Base-by-base conservation (phyloP, 768 basidiomycete species). In the Leucocoprinus sp. region DNA sequence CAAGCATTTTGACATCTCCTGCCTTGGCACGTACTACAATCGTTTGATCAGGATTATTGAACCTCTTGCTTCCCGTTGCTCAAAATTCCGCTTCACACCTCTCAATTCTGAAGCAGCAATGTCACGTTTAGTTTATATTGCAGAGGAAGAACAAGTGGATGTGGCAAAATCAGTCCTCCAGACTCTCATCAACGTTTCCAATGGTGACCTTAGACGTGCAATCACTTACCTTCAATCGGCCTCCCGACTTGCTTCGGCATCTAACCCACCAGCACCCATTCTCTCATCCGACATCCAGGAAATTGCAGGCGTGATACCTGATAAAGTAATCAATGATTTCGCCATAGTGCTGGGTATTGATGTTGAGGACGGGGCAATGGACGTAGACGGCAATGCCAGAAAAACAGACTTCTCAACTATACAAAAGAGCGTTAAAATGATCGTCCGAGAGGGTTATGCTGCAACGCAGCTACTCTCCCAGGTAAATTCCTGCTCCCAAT, bases 211-310 rank as follows among this genome's bases (percentile, higher is more conserved):
- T 43, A 83, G 96, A 41, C 90, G 96, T 43, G 86, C 95, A 18
- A 98, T 99, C 60, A 99, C 96, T 17, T 97, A 93, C 62, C 75
- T 99, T 21, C 96, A 99, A 59, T 97, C 95, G 17, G 95, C 93
- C 4, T 83, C 89, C 31, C 80, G 96, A 19, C 72, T 99, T 26
- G 84, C 93, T 27, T 68, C 79, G 4, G 84, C 86, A 1, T 81
- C 81, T 8, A 64, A 60, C 29, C 84, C 87, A 1, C 85, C 88
- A 0, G 78, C 78, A 14, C 71, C 78, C 23, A 90, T 99, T 51
- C 80, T 82, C 2, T 64, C 83, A 5, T 58, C 59, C 12, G 91
- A 93, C 50, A 86, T 98, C 9, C 90, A 97, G 62, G 96, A 99
- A 64, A 98, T 98, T 45, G 93, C 93, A 0, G 96, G 96, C 0